Percentiles rank a stretch among this genome's conserved stretches.
These are phyloP conservation scores for Collybiopsis confluens DNA, from an alignment of 768 basidiomycete species.

Conservation along the genomic window DNA sequence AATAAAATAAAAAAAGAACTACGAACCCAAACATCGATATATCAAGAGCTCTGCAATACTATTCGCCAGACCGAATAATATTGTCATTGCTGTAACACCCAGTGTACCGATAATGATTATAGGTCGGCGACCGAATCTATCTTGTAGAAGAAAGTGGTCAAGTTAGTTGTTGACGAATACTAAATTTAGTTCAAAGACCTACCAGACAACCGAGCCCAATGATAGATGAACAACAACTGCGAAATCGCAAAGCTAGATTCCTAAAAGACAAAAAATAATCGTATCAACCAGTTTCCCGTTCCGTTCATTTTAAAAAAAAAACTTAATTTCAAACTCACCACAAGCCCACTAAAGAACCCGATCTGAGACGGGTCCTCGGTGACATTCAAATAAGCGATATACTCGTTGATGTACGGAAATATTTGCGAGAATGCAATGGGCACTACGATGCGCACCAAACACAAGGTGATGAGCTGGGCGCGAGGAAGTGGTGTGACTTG, in stretches of 20 bases:
- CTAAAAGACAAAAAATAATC: constrained; percentile 25
- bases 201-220: constrained; percentile 62
- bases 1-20: constrained; percentile 22
- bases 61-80: constrained; percentile 55
- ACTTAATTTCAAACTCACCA: too few relatives aligned
- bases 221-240: constrained; percentile 57
- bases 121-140: constrained; percentile 62
- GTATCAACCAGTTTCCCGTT: neutral
- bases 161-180: too few relatives aligned
- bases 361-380: constrained; percentile 55
- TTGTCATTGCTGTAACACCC: constrained; percentile 46
- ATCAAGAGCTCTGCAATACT: constrained; percentile 44
- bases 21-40: constrained; percentile 48
- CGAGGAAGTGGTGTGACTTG: constrained; percentile 44
- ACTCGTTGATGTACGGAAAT: constrained; percentile 69
- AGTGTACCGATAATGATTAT: constrained; percentile 51
- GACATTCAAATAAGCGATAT: constrained; percentile 52
- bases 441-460: constrained; percentile 51
- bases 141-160: constrained; percentile 23
- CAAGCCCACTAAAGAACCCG: constrained; percentile 68
- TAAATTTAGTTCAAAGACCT: too few relatives aligned
- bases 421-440: constrained; percentile 63
- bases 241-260: constrained; percentile 63
- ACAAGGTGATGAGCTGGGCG: constrained; percentile 50
- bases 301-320: too few relatives aligned